Evolutionary conservation across 2,329 filamentous ascomycete species (phyloP), one percentile per base, ranked within the genome.

Genomic region (Rachicladosporium sp.): DNA sequence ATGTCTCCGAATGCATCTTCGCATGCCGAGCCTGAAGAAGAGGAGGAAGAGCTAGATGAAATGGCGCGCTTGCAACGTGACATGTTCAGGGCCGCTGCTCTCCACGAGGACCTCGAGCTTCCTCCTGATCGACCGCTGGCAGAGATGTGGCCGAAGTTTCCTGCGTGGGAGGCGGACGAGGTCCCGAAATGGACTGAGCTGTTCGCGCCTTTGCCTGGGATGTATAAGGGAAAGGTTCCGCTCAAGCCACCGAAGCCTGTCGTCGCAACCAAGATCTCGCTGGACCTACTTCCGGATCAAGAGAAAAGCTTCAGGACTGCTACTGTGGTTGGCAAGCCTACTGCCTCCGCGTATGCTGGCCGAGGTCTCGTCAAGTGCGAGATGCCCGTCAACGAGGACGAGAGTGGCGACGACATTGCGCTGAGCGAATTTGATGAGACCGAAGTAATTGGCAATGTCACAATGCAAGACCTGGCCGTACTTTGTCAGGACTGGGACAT

Each of bases 401-500:
- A 69, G 15, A 66, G 65, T 43, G 61, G 68, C 4, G 61, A 72
- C 29, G 62, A 67, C 8, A 49, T 65, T 31, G 66, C 67, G 3
- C 55, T 71, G 19, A 72, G 75, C 36, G 67, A 64, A 21, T 65
- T 72, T 23, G 64, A 70, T 15, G 74, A 77, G 6, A 54, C 74
- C 10, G 81, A 89, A 50, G 73, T 71, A 11, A 68, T 91, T 12
- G 83, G 79, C 27, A 85, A 84, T 2, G 76, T 84, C 45, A 82
- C 75, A 0, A 73, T 89, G 60, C 74, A 80, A 38, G 88, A 96
- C 52, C 76, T 98, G 40, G 77, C 84, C 42, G 75, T 93, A 35
- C 76, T 91, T 4, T 95, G 88, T 53, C 77, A 85, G 43, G 85
- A 95, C 56, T 96, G 86, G 82, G 78, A 83, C 40, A 62, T 76